A percentile compares a stretch with the other conserved stretches of the same genome.
phyloP scores from a whole-genome alignment of 108 stramenopile genomes.

The Epithemia pelagica region DNA sequence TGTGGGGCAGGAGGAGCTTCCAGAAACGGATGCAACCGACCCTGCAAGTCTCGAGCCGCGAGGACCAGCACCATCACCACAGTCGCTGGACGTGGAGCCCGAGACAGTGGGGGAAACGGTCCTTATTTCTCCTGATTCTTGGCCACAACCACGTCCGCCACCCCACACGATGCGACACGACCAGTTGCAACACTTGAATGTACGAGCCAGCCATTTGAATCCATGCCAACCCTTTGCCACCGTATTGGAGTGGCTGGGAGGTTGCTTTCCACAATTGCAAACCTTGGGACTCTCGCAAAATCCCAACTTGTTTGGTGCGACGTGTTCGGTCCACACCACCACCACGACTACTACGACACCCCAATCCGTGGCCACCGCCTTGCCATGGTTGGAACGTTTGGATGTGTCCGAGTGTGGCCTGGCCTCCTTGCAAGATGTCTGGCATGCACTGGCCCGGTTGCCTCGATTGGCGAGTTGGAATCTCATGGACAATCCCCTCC shows the following conservation, averaged over 20 bases:
- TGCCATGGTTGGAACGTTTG: not conserved
- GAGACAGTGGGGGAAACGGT: too few relatives aligned
- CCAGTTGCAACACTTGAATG: not conserved
- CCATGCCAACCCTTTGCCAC: not conserved
- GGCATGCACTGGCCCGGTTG: not conserved
- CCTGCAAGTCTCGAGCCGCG: too few relatives aligned
- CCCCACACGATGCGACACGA: not conserved
- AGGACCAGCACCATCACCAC: too few relatives aligned
- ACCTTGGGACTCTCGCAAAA: not conserved
- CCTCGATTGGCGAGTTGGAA: not conserved
- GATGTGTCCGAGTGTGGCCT: not conserved
- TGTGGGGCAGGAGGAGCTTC: too few relatives aligned
- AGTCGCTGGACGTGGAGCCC: too few relatives aligned
- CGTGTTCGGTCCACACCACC: not conserved
- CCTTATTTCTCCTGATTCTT: too few relatives aligned
- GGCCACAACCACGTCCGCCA: too few relatives aligned
- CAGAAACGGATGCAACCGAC: too few relatives aligned
- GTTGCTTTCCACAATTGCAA: not conserved
- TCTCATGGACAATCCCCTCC: not conserved
- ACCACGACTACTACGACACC: not conserved
- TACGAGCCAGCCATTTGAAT: not conserved
- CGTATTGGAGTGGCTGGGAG: not conserved
- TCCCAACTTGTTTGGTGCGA: not conserved
- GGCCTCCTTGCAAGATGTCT: not conserved
- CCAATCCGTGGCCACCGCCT: not conserved